Percentiles rank a stretch among this genome's conserved stretches.
Evolutionary conservation across 768 basidiomycete genomes (phyloP).

Genomic region (Leccinum obscurum): DNA sequence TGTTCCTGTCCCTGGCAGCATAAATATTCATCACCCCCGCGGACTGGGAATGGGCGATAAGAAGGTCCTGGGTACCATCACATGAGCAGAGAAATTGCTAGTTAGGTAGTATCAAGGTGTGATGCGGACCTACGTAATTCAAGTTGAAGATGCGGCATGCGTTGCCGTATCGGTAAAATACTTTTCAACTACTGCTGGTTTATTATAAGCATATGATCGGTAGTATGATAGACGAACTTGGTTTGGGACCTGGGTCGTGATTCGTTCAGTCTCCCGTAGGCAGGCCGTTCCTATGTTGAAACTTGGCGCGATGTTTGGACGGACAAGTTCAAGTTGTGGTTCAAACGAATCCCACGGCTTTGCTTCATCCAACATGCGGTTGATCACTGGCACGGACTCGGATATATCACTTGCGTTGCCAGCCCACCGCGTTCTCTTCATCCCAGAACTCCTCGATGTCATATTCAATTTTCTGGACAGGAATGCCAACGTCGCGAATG

Average conservation of each 20-base stretch:
- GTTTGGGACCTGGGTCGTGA: too few species aligned
- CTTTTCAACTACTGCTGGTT: background rate
- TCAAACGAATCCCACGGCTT: background rate
- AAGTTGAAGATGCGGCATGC: background rate
- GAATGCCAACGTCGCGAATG: conserved; percentile 43
- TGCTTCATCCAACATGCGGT: background rate
- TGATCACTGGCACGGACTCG: background rate
- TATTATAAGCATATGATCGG: background rate
- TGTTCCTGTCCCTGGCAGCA: background rate
- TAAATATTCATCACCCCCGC: background rate
- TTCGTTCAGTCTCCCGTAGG: too few species aligned
- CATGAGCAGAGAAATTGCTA: too few species aligned
- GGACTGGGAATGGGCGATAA: background rate
- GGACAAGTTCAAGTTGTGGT: too few species aligned
- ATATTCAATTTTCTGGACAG: conserved; percentile 51
- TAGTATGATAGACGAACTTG: too few species aligned
- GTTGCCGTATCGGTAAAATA: background rate
- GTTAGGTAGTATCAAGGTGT: too few species aligned
- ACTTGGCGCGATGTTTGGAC: too few species aligned
- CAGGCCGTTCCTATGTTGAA: too few species aligned
- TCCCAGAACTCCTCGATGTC: conserved; percentile 61
- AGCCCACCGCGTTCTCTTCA: conserved; percentile 41
- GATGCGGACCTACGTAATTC: too few species aligned
- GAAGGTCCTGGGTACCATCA: background rate
- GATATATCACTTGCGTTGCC: background rate